These are phyloP conservation scores for Thalassiosira livingstoniorum DNA, from an alignment of 352 stramenopile species.

Conservation along the genomic window DNA sequence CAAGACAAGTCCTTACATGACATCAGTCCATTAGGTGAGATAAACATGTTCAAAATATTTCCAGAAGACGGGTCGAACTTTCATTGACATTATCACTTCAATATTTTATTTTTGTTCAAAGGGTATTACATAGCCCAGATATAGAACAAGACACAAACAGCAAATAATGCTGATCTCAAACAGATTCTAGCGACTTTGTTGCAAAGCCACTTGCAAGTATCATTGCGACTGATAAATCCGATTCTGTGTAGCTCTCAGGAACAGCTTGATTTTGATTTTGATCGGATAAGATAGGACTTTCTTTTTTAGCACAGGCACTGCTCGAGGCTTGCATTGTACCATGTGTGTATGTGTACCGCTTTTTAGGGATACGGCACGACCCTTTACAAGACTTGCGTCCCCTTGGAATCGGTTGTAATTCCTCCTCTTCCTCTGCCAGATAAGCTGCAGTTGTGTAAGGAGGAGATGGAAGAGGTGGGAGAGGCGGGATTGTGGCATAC, in stretches of 20 bases:
- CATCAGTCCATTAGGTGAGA: no score
- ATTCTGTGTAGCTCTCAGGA: constrained; percentile 27
- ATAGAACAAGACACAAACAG: no score
- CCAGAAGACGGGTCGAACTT: no score
- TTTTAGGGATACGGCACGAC: constrained; percentile 45
- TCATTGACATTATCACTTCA: no score
- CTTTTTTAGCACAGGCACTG: not conserved
- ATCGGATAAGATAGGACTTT: constrained; percentile 5
- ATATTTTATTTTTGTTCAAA: no score
- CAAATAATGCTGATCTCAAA: no score
- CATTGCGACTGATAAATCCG: constrained; percentile 55
- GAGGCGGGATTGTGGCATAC: not conserved
- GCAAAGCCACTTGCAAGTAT: constrained; percentile 58
- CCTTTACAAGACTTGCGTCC: constrained; percentile 2
- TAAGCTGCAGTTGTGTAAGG: not conserved
- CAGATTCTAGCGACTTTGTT: constrained; percentile 1
- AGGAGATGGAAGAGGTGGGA: constrained; percentile 19
- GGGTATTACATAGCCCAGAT: no score
- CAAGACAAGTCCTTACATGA: no score
- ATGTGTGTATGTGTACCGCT: constrained; percentile 37
- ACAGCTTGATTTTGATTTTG: not conserved
- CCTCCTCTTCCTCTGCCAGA: not conserved
- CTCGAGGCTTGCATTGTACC: not conserved
- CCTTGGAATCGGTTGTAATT: not conserved
- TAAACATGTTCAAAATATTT: no score